Conservation (phyloP, 352 stramenopile species). For the Thalassiosira delicatula region DNA sequence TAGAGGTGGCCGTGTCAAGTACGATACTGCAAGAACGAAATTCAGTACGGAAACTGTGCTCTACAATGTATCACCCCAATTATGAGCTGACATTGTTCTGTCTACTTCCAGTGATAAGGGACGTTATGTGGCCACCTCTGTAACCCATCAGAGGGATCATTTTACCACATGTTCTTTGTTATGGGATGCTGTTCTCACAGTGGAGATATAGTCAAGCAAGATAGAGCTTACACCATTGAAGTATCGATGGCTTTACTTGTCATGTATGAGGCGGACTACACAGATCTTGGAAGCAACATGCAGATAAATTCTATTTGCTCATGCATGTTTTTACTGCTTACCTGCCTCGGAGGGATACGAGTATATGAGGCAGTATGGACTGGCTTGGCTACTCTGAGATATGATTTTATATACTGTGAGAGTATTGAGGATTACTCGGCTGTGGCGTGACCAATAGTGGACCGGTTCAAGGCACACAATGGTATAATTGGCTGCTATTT, state of each 20-base stretch:
- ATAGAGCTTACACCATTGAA: conserved; percentile 42
- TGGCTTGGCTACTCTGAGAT: not conserved
- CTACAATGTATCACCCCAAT: conserved; percentile 18
- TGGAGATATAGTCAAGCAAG: conserved; percentile 36
- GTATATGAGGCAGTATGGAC: conserved; percentile 22
- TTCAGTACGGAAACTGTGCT: conserved; percentile 10
- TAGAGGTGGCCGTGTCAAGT: conserved; percentile 6
- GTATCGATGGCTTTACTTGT: conserved; percentile 21
- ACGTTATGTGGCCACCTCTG: conserved; percentile 7
- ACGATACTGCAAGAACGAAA: not conserved
- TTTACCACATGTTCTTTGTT: conserved; percentile 4
- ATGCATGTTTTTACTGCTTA: conserved; percentile 36
- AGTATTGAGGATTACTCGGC: not conserved
- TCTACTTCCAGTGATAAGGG: not conserved
- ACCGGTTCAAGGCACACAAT: not conserved
- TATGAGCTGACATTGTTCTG: too few relatives aligned
- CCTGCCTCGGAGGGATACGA: conserved; percentile 27
- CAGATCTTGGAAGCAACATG: conserved; percentile 11
- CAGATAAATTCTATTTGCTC: not conserved
- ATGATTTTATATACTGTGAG: conserved; percentile 21
- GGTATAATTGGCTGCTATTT: conserved; percentile 7
- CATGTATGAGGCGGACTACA: conserved; percentile 25
- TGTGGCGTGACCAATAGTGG: conserved; percentile 13
- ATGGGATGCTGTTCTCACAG: conserved; percentile 4
- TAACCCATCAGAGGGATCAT: not conserved